Base-by-base conservation (phyloP, 345 rosid genomes). In the Cardiospermum halicacabum region DNA sequence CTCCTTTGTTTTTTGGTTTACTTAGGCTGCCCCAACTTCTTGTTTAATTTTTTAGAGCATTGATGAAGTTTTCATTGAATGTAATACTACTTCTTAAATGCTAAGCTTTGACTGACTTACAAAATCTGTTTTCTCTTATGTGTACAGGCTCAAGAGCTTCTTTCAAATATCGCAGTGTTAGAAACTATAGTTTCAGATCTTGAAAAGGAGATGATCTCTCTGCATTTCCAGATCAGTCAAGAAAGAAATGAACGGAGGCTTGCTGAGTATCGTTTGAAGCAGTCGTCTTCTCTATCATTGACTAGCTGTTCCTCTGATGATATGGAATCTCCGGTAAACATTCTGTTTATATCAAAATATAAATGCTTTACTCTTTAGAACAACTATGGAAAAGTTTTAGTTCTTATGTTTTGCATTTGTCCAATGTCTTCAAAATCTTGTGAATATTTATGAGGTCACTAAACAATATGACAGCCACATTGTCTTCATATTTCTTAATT, bases 221-320 rank as follows among this genome's bases (percentile, higher is more conserved):
- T 92, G 75, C 89, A 89, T 72, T 89, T 87, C 86, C 96, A 89
- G 70, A 85, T 92, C 65, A 89, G 95, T 77, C 98, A 89, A 83
- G 98, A 89, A 70, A 83, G 88, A 75, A 89, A 92, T 72, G 96
- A 92, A 64, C 74, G 95, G 39, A 80, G 83, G 75, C 89, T 92
- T 18, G 86, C 92, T 30, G 98, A 89, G 75, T 92, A 87, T 72
- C 86, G 75, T 62, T 61, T 85, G 69, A 76, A 81, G 73, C 92
- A 81, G 49, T 77, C 84, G 12, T 64, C 87, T 71, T 75, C 85
- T 57, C 79, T 77, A 64, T 67, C 84, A 50, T 76, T 81, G 61
- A 69, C 84, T 69, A 69, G 64, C 58, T 70, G 42, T 65, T 48
- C 71, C 42, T 60, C 74, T 9, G 66, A 69, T 31, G 65, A 30